Base-by-base conservation (phyloP, 148 eudicot species). In the Nyssa sinensis region DNA sequence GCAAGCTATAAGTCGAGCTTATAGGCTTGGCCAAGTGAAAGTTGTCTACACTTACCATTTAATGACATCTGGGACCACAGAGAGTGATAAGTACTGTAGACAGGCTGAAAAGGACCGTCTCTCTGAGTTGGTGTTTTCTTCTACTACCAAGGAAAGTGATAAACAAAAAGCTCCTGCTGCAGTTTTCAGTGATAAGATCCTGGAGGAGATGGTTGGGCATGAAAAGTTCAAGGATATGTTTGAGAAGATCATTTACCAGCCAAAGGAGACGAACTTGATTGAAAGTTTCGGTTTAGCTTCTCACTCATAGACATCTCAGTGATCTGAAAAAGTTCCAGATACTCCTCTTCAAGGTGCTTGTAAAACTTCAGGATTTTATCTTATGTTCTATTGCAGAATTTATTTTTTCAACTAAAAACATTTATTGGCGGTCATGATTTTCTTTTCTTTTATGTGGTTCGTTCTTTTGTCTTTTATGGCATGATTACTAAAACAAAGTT, bases 1-100 rank as follows among this genome's bases (percentile, higher is more conserved):
- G 65, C 97, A 91, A 69, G 97, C 97, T 25, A 84, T 91, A 24
- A 75, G 93, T 61, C 75, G 97, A 47, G 93, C 93, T 19, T 89
- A 89, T 55, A 76, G 97, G 70, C 59, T 85, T 7, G 93, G 91
- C 0, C 97, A 91, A 58, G 44, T 29, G 51, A 87, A 75, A 71
- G 78, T 84, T 31, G 97, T 91, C 0, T 77, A 75, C 70, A 86
- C 86, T 1, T 91, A 91, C 64, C 86, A 82, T 35, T 80, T 89
- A 0, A 76, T 89, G 27, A 71, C 83, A 12, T 72, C 87, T 0
- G 88, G 77, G 1, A 78, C 78, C 0, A 60, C 73, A 34, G 91
- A 91, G 77, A 77, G 72, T 30, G 74, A 74, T 0, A 79, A 86
- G 71, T 84, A 81, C n/a, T 28, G 53, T 3, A 7, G 78, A 28